These are phyloP conservation scores for Parafenestella ontariensis DNA, from an alignment of 2,329 filamentous ascomycete species.

Conservation along the genomic window DNA sequence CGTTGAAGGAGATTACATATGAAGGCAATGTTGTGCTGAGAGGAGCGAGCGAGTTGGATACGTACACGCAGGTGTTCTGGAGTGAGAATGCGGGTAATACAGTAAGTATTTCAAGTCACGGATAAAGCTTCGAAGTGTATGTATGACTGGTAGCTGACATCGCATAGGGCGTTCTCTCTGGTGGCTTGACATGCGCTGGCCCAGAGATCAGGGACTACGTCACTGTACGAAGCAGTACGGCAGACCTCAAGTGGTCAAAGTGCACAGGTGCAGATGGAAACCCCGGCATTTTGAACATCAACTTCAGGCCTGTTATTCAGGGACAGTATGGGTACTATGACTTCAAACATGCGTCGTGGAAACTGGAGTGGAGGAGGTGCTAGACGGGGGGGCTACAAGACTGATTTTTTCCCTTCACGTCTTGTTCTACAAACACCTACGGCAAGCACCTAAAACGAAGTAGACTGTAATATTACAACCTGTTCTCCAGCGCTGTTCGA, in stretches of 20 bases:
- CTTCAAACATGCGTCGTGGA: conserved; percentile 38
- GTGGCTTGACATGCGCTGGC: conserved; percentile 29
- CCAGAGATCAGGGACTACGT: conserved; percentile 36
- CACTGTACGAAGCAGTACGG: conserved; percentile 30
- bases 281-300: conserved; percentile 42
- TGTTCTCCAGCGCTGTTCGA: too few species aligned
- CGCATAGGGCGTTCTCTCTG: conserved; percentile 25
- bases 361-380: conserved; percentile 38
- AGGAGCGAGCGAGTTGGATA: conserved; percentile 31
- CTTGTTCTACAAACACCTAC: background rate
- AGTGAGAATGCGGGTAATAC: conserved; percentile 40
- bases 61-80: conserved; percentile 36
- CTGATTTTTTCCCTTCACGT: too few species aligned
- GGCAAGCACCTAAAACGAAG: background rate
- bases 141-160: background rate
- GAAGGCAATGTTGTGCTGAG: conserved; percentile 31
- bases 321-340: conserved; percentile 36
- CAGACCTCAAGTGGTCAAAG: conserved; percentile 37
- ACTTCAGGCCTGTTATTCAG: conserved; percentile 36
- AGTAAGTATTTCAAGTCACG: too few species aligned
- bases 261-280: conserved; percentile 36
- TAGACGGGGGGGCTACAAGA: conserved; percentile 8
- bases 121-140: too few species aligned
- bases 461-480: too few species aligned
- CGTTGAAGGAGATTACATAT: conserved; percentile 33